A percentile compares a stretch with the other conserved stretches of the same genome.
Conservation (phyloP, 2,329 filamentous ascomycete species). For the Sphaerulina musiva region DNA sequence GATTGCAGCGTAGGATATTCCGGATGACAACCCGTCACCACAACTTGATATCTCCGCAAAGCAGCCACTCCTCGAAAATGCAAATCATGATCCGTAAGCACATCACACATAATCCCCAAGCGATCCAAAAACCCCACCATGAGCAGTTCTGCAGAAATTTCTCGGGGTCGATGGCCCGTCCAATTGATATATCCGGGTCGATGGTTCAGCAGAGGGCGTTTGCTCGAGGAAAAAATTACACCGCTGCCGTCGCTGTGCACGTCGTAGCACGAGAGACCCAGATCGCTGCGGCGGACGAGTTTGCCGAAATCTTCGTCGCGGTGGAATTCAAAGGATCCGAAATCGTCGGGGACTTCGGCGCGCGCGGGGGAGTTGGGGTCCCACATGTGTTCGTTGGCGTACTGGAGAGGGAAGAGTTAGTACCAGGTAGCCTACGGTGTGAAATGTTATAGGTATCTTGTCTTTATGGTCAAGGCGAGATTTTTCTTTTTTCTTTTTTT, state of each 20-base stretch:
- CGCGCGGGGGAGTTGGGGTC: not conserved
- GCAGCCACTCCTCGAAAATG: not conserved
- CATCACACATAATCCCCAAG: not conserved
- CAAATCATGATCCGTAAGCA: not conserved
- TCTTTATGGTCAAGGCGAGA: too few species aligned
- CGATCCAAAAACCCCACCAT: not conserved
- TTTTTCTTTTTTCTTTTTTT: too few species aligned
- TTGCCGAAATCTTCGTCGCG: not conserved
- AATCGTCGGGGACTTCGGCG: not conserved
- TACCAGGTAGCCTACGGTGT: too few species aligned
- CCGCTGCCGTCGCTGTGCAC: not conserved
- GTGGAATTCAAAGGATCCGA: not conserved
- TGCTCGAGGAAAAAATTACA: not conserved
- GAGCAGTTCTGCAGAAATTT: not conserved
- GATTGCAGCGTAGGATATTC: not conserved
- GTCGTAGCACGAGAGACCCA: not conserved
- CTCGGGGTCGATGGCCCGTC: not conserved
- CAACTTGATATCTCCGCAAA: not conserved
- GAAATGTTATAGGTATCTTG: too few species aligned
- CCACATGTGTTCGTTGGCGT: conserved; percentile 4
- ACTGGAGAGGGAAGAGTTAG: too few species aligned
- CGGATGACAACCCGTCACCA: not conserved
- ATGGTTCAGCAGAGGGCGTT: not conserved
- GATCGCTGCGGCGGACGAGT: not conserved
- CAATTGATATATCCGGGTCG: conserved; percentile 1